Conservation (phyloP, 495 filamentous ascomycete genomes). For the Hypoxylon crocopeplum region DNA sequence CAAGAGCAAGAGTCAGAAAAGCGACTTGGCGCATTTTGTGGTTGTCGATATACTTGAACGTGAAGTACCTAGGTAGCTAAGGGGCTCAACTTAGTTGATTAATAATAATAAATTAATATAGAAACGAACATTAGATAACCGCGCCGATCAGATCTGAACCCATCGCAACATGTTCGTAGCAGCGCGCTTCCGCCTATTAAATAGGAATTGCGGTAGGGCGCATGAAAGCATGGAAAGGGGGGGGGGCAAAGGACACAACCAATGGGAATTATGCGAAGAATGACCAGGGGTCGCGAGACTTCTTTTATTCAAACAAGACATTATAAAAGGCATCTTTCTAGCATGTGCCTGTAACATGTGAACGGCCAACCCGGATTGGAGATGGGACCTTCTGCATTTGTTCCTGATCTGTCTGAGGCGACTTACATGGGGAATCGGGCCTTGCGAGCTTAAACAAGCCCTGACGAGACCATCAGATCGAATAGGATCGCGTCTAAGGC, state of each 20-base stretch:
- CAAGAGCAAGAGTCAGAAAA: slow-evolving; percentile 31
- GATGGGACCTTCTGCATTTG: slow-evolving; percentile 36
- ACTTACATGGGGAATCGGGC: slow-evolving; percentile 18
- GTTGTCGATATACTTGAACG: neutral
- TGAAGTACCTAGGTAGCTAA: neutral
- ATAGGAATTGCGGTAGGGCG: slow-evolving; percentile 12
- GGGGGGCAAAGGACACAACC: slow-evolving; percentile 17
- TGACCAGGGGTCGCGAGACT: slow-evolving; percentile 31
- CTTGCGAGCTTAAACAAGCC: slow-evolving; percentile 13
- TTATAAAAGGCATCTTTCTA: slow-evolving; percentile 12
- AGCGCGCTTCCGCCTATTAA: slow-evolving; percentile 20
- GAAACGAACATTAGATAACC: slow-evolving; percentile 9
- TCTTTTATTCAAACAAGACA: slow-evolving; percentile 13
- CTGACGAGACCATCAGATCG: slow-evolving; percentile 10
- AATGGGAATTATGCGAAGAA: slow-evolving; percentile 16
- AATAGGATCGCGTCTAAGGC: slow-evolving; percentile 20
- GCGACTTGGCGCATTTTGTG: slow-evolving; percentile 26
- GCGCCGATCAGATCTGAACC: slow-evolving; percentile 2
- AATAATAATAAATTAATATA: slow-evolving; percentile 14
- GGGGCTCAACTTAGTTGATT: neutral
- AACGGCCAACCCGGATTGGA: slow-evolving; percentile 19
- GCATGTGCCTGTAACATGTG: slow-evolving; percentile 34
- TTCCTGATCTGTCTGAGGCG: slow-evolving; percentile 20
- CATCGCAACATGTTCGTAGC: slow-evolving; percentile 13
- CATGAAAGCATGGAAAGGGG: slow-evolving; percentile 9